Evolutionary conservation across 1,284 basidiomycete species (phyloP).

Genomic region (Rhodotorula glutinis): DNA sequence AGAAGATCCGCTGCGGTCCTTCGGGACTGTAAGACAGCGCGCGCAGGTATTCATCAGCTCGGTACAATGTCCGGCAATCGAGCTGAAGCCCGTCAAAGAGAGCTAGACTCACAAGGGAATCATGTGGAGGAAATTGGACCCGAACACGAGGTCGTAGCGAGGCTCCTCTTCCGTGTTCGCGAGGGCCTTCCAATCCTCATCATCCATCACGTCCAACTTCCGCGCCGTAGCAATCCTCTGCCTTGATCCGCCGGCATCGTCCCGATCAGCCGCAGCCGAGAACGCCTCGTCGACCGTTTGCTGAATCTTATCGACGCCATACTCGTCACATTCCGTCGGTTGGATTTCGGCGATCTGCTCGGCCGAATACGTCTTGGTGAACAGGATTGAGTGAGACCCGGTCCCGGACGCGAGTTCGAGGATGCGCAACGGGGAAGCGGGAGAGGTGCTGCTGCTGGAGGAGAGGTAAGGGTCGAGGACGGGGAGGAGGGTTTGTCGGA

Average conservation of each 20-base stretch:
- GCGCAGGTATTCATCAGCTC: background rate
- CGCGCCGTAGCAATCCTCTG: too few relatives aligned
- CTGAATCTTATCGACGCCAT: conserved; percentile 1
- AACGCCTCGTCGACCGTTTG: background rate
- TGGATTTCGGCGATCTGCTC: background rate
- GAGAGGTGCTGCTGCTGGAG: background rate
- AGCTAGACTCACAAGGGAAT: conserved; percentile 25
- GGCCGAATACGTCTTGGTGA: background rate
- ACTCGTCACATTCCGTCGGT: conserved; percentile 31
- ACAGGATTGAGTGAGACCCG: conserved; percentile 21
- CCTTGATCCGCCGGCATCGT: too few relatives aligned
- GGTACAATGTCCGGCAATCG: background rate
- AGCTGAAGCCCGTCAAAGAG: too few relatives aligned
- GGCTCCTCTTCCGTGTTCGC: background rate
- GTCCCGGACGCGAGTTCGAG: conserved; percentile 31
- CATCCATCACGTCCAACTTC: conserved; percentile 14
- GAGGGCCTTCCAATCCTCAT: conserved; percentile 13
- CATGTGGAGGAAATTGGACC: conserved; percentile 33
- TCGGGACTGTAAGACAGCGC: conserved; percentile 17
- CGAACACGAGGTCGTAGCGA: conserved; percentile 20
- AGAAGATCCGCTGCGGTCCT: conserved; percentile 22
- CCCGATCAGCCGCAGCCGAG: too few relatives aligned
- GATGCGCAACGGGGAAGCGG: background rate
- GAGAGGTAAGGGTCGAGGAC: conserved; percentile 14
- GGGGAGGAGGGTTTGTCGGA: conserved; percentile 18